Conservation (phyloP, 2,329 filamentous ascomycete genomes). For the Xylaria sp. region DNA sequence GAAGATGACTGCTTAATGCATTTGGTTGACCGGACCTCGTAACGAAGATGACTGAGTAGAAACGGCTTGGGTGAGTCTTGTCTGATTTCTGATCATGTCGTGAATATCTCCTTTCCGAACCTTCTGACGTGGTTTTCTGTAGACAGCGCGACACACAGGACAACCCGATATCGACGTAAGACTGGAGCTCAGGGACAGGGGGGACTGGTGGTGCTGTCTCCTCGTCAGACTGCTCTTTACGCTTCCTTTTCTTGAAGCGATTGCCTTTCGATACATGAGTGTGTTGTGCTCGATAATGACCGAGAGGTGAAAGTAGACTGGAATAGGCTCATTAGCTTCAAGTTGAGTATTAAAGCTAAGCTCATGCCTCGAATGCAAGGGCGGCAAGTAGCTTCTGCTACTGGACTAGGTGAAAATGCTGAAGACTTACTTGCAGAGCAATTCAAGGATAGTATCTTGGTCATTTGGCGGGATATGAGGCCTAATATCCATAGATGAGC, state of each 20-base stretch:
- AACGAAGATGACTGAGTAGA: conserved; percentile 68
- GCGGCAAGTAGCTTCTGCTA: too few relatives aligned
- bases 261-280: conserved; percentile 70
- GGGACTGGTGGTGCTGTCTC: conserved; percentile 42
- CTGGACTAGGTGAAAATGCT: neutral
- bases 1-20: conserved; percentile 69
- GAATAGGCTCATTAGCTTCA: conserved; percentile 30
- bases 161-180: conserved; percentile 72
- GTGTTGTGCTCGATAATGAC: conserved; percentile 68
- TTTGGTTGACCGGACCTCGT: conserved; percentile 67
- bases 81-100: conserved; percentile 8
- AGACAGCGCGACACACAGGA: conserved; percentile 71
- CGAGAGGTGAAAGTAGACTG: conserved; percentile 73
- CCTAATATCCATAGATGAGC: conserved; percentile 56
- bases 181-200: conserved; percentile 63
- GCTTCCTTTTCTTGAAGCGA: conserved; percentile 65
- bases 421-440: conserved; percentile 70
- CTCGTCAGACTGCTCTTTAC: conserved; percentile 47
- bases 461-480: conserved; percentile 67
- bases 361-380: neutral
- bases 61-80: conserved; percentile 15
- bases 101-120: neutral
- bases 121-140: conserved; percentile 54
- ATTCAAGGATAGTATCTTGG: conserved; percentile 72
- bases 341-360: neutral